Percentiles rank a stretch among this genome's conserved stretches.
Conservation (phyloP, 2,329 filamentous ascomycete genomes). For the Tolypocladium ophioglossoides region DNA sequence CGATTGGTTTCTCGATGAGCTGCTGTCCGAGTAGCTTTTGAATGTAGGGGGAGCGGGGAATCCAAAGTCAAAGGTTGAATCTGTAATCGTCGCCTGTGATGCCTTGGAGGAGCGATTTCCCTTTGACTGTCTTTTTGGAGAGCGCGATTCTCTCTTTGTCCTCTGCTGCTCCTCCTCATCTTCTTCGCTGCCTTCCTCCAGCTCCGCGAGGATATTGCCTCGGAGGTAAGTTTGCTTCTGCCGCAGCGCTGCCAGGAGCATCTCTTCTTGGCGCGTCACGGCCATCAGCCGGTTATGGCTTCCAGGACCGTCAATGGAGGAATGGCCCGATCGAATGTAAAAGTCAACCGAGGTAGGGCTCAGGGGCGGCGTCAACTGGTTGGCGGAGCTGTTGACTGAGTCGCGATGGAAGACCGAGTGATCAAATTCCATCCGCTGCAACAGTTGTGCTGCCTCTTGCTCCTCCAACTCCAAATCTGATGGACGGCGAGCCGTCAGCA, state of each 20-base stretch:
- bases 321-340: slow-evolving; percentile 28
- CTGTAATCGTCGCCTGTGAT: slow-evolving; percentile 19
- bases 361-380: slow-evolving; percentile 37
- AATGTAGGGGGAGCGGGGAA: slow-evolving; percentile 22
- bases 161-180: neutral
- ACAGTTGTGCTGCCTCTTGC: neutral
- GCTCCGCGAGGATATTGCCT: slow-evolving; percentile 32
- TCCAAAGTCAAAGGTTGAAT: slow-evolving; percentile 20
- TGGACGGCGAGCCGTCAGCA: slow-evolving; percentile 20
- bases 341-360: slow-evolving; percentile 43
- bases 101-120: slow-evolving; percentile 14
- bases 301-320: slow-evolving; percentile 22
- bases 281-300: slow-evolving; percentile 39
- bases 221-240: slow-evolving; percentile 47
- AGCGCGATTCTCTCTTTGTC: slow-evolving; percentile 3
- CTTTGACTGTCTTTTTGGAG: slow-evolving; percentile 3
- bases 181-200: slow-evolving; percentile 20
- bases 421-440: neutral
- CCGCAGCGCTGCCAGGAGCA: slow-evolving; percentile 45
- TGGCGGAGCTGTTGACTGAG: slow-evolving; percentile 16
- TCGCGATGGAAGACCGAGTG: slow-evolving; percentile 5
- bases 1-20: neutral
- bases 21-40: neutral
- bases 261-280: slow-evolving; percentile 47
- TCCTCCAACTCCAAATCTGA: slow-evolving; percentile 13